Evolutionary conservation across 768 basidiomycete genomes (phyloP), one percentile per base, ranked within the genome.

Genomic region (Candolleomyces eurysporus): DNA sequence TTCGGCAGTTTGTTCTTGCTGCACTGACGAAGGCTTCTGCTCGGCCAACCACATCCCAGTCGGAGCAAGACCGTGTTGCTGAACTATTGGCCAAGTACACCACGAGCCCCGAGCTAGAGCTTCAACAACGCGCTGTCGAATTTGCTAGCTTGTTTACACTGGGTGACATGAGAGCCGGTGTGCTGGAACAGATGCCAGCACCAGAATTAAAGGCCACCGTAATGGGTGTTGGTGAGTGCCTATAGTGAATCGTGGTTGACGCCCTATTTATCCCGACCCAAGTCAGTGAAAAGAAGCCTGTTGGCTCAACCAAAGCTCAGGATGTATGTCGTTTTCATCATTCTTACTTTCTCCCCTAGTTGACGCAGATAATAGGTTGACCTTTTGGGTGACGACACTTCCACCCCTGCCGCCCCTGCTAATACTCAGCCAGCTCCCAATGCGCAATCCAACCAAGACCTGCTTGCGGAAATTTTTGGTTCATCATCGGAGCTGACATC

Each of bases 171-270:
- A 81, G 85, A 61, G 80, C 82, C 8, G 97, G 96, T 42, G 94
- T 99, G 1, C 73, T 98, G 62, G 97, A 99, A 77, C 85, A 94
- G 59, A 99, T 99, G 97, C 97, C 97, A n/a, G 91, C 94, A 5
- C 97, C 97, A 2, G 97, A 99, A 72, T 76, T 98, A 65, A 97
- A 96, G 76, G 90, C 91, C n/a, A 98, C 96, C 2, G 92, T 98
- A 2, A 91, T 96, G 82, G 97, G 94, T 50, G 83, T 90, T 62
- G 92, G 94, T 96, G 66, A 64, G 85, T 61, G 6, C 30, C 26
- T 14, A 17, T 14, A 22, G 21, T 6, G 50, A 10, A 57, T 10
- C 21, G 53, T 51, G 1, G 13, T 14, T 16, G 30, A 58, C 26
- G 0, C 48, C 30, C 30, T 26, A 52, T 14, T 59, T 21, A 46